These are phyloP conservation scores for Podospora conica DNA, from an alignment of 495 filamentous ascomycete species.

Conservation along the genomic window DNA sequence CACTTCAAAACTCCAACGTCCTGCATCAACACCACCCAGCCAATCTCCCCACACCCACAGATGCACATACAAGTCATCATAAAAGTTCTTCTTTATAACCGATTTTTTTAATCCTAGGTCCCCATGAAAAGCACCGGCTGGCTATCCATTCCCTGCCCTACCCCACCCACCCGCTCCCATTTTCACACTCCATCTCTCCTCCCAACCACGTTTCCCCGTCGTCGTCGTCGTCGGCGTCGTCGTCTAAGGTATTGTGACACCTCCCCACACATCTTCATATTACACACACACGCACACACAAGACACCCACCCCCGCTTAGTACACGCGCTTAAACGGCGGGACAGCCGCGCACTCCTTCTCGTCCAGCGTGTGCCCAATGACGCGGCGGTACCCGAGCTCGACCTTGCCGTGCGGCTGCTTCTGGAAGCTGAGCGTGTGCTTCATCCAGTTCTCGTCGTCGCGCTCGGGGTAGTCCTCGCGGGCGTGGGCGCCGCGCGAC, in stretches of 20 bases:
- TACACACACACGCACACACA: neutral
- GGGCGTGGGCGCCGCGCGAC: slow-evolving; percentile 87
- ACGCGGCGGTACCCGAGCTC: slow-evolving; percentile 75
- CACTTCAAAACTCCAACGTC: neutral
- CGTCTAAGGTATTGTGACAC: slow-evolving; percentile 4
- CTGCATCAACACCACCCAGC: neutral
- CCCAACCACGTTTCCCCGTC: neutral
- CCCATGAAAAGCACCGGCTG: neutral
- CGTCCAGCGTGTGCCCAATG: slow-evolving; percentile 71
- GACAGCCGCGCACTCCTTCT: slow-evolving; percentile 81
- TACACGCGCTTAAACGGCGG: slow-evolving; percentile 84
- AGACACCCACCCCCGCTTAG: slow-evolving; percentile 35
- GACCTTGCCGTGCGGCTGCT: slow-evolving; percentile 72
- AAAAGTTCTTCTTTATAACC: neutral
- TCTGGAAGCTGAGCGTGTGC: slow-evolving; percentile 92
- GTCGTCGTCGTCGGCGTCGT: too few species aligned
- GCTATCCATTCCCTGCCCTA: neutral
- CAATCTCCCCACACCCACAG: neutral
- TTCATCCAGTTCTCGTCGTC: slow-evolving; percentile 98
- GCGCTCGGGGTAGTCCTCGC: slow-evolving; percentile 90
- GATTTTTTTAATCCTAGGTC: neutral
- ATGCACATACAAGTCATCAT: neutral
- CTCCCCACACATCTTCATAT: neutral
- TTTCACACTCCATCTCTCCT: neutral
- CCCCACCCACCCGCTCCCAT: neutral